Percentiles rank a stretch among this genome's conserved stretches.
Conservation (phyloP, 441 rosid genomes). For the Erodium chrysanthum region DNA sequence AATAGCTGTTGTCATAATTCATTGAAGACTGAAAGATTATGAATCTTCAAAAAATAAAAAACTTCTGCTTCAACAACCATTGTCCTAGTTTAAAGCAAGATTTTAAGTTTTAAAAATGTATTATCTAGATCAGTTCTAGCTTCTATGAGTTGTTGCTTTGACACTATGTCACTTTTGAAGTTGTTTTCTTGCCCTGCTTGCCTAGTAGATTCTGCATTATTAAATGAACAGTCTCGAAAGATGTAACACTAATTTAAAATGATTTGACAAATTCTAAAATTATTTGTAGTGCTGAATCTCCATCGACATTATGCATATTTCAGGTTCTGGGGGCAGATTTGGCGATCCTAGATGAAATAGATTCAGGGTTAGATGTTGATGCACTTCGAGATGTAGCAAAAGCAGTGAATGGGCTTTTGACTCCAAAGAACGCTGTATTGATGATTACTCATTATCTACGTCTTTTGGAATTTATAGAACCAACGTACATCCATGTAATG, state of each 20-base stretch:
- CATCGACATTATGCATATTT: constrained; percentile 11
- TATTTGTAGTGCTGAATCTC: background rate
- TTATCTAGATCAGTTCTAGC: background rate
- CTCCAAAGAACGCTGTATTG: constrained; percentile 67
- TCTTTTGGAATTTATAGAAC: constrained; percentile 68
- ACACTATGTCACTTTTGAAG: background rate
- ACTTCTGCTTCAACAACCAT: background rate
- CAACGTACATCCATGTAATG: constrained; percentile 74
- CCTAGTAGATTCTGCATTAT: background rate
- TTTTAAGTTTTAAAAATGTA: background rate
- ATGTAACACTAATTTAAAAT: background rate
- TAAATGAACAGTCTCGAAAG: background rate
- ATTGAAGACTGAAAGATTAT: background rate
- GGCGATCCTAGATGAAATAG: constrained; percentile 90
- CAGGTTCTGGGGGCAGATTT: constrained; percentile 91
- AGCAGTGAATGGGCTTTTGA: constrained; percentile 78
- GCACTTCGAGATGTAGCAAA: constrained; percentile 86
- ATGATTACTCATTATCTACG: constrained; percentile 90
- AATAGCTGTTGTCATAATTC: background rate
- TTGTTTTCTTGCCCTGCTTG: background rate
- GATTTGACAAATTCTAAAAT: background rate
- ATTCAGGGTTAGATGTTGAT: constrained; percentile 95
- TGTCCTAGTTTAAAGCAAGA: background rate
- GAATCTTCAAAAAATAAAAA: background rate
- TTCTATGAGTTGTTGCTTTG: background rate